phyloP scores from a whole-genome alignment of 805 yeast genomes.

The Barnettozyma wickerhamii region DNA sequence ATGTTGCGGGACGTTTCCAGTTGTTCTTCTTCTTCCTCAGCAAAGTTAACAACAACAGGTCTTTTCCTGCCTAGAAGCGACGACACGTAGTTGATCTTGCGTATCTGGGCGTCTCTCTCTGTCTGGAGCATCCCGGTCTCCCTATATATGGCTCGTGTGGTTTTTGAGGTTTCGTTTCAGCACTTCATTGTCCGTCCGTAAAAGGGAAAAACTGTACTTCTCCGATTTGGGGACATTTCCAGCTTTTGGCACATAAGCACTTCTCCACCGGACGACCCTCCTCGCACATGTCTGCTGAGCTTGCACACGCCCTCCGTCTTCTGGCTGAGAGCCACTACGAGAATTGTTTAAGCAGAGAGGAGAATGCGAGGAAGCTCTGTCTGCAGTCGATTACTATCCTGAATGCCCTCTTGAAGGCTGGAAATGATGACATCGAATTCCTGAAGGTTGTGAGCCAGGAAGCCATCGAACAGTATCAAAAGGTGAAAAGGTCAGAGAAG shows the following conservation, averaged over 20 bases:
- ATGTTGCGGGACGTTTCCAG: background rate
- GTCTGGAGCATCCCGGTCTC: too few species aligned
- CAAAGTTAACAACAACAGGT: background rate
- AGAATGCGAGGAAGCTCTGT: background rate
- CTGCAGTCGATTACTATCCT: slow-evolving; percentile 3
- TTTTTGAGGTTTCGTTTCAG: background rate
- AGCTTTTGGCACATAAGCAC: background rate
- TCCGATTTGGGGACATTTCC: background rate
- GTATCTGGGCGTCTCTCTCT: background rate
- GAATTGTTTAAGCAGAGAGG: background rate
- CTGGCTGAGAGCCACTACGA: background rate
- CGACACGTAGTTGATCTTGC: slow-evolving; percentile 2
- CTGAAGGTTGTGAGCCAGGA: slow-evolving; percentile 3
- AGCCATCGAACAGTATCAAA: slow-evolving; percentile 6
- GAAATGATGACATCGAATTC: background rate
- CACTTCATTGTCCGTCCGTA: slow-evolving; percentile 5
- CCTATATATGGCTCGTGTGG: too few species aligned
- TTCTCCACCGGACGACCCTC: too few species aligned
- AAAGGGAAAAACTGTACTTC: slow-evolving; percentile 7
- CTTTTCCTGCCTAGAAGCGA: slow-evolving; percentile 14
- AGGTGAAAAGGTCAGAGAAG: slow-evolving; percentile 3
- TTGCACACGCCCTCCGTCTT: background rate
- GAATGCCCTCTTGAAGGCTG: slow-evolving; percentile 1
- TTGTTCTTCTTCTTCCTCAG: background rate
- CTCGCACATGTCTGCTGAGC: background rate